Base-by-base conservation (phyloP, 176 grass and related monocot genomes). In the Cenchrus americanus region DNA sequence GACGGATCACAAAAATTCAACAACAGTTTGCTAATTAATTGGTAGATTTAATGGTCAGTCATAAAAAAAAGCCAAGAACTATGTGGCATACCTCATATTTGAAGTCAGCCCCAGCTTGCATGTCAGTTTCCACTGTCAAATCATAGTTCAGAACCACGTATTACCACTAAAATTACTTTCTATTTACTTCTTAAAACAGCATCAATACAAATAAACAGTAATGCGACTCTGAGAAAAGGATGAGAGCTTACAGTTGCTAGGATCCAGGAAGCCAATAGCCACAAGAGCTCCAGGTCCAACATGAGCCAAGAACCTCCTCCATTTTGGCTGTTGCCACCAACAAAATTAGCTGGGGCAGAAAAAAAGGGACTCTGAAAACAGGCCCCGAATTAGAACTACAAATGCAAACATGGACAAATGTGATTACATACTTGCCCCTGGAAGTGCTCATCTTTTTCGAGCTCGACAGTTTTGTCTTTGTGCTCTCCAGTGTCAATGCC, bases 241-340 rank as follows among this genome's bases (percentile, higher is more conserved):
- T 34, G 66, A 18, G 40, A 54, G 24, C 71, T 84, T 81, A 94
- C 89, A 37, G 47, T 94, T 94, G 48, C 92, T 88, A 70, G 92
- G 92, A 78, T 94, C 89, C 82, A 94, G 80, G 86, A 91, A 94
- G 64, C 86, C 92, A 46, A 94, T 47, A 60, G 88, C 89, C 22
- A 94, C 89, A 47, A 94, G 88, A 81, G 89, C 84, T 47, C 89
- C 92, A 64, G 92, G 89, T 24, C 92, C 88, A 84, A 94, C 89
- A 89, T 94, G 92, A 19, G 89, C 52, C 21, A 91, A 37, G 65
- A 94, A 89, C 44, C 8, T 86, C 84, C 84, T 88, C 92, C 92
- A 94, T 84, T 49, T 85, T 44, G 86, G 80, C 58, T 84, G 76
- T 48, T 62, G 73, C 3, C 14, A 68, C 7, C 19, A 42, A 23